Base-by-base conservation (phyloP, 106 monocot genomes). In the Dendrobium catenatum region DNA sequence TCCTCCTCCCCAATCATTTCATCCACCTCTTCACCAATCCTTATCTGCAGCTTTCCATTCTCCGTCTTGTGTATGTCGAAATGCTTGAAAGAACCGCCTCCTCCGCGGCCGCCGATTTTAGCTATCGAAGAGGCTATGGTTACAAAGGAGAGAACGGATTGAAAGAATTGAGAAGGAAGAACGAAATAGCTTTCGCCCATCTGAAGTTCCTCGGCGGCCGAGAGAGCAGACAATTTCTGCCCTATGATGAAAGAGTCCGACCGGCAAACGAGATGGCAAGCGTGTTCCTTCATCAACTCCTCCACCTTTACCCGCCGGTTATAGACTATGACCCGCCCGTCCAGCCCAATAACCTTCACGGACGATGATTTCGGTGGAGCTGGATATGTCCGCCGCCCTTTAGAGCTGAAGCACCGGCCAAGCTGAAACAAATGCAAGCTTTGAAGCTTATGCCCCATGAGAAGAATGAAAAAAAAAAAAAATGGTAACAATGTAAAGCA, bases 111-210 rank as follows among this genome's bases (percentile, higher is more conserved):
- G 27, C 74, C 48, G 40, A 15, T 47, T 6, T n/a, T 67, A 49
- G 5, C 58, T 0, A 91, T 72, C 77, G 85, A 88, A 40, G 86
- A 75, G 19, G 88, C 80, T 54, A 95, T 80, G 83, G 86, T 79
- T 79, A 89, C 82, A 83, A 95, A 93, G 82, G 95, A 93, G 86
- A 95, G 95, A 40, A 85, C 87, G 75, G 95, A 91, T 40, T 88
- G 91, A 86, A 95, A 93, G 88, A 93, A 86, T 56, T 91, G 88
- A 31, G 85, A 10, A 4, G 95, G 95, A 47, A 95, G 87, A 79
- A 95, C 83, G 85, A 95, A 89, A 84, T 95, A 95, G 70, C 80
- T 81, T 20, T 91, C 85, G 20, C 95, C 95, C 9, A 80, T 86
- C 48, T 87, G 85, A 64, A 95, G 93, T 29, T 73, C 55, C 24